Evolutionary conservation across 768 basidiomycete genomes (phyloP).

Genomic region (Boletus subparvulus): DNA sequence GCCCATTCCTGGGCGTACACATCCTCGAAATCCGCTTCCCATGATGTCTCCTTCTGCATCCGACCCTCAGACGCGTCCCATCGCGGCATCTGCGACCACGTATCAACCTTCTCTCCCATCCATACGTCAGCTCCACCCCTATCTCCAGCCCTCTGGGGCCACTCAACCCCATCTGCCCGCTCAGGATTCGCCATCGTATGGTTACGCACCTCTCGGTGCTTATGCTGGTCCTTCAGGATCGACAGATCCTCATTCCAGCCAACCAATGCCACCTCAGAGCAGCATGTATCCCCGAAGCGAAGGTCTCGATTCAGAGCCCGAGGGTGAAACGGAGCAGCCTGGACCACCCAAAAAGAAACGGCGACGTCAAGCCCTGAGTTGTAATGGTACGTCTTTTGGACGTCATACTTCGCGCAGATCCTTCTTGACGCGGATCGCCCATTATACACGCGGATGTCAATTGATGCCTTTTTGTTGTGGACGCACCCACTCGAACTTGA

Average conservation of each 20-base stretch:
- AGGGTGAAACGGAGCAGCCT: slow-evolving; percentile 49
- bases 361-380: slow-evolving; percentile 78
- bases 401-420: slow-evolving; percentile 22
- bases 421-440: slow-evolving; percentile 13
- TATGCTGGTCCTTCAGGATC: slow-evolving; percentile 27
- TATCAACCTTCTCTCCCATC: slow-evolving; percentile 51
- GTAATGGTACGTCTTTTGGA: slow-evolving; percentile 59
- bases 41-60: slow-evolving; percentile 27
- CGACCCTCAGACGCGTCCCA: slow-evolving; percentile 29
- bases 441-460: neutral
- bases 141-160: slow-evolving; percentile 52
- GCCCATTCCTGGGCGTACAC: slow-evolving; percentile 33
- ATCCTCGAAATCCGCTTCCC: slow-evolving; percentile 27
- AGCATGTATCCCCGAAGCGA: slow-evolving; percentile 34
- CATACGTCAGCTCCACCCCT: slow-evolving; percentile 67
- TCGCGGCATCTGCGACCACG: slow-evolving; percentile 20
- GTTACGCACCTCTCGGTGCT: slow-evolving; percentile 25
- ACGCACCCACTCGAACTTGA: slow-evolving; percentile 1
- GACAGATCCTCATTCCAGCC: slow-evolving; percentile 27
- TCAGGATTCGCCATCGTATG: slow-evolving; percentile 28
- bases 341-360: slow-evolving; percentile 81
- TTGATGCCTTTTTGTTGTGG: slow-evolving; percentile 1
- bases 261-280: slow-evolving; percentile 18
- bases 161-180: slow-evolving; percentile 28
- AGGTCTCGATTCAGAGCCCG: slow-evolving; percentile 54